Percentiles rank a stretch among this genome's conserved stretches.
These are phyloP conservation scores for Ophiostoma triangulosporum DNA, from an alignment of 2,329 filamentous ascomycete species.

Conservation along the genomic window DNA sequence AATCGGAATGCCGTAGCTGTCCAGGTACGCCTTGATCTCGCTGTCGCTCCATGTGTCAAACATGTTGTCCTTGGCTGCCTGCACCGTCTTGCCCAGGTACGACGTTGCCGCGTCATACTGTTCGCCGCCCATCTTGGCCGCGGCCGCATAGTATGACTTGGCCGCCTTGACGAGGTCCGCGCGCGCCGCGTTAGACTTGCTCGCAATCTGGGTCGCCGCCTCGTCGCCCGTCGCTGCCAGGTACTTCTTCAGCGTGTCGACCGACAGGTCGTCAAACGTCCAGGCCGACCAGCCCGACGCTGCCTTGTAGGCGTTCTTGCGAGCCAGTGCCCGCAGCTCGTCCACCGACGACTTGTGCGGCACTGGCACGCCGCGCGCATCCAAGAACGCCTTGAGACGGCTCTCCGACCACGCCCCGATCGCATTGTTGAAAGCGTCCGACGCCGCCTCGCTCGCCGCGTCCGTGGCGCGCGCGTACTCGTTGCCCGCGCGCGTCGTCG, in stretches of 20 bases:
- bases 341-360: conserved; percentile 59
- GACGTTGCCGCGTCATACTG: conserved; percentile 56
- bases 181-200: conserved; percentile 51
- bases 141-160: conserved; percentile 45
- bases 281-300: conserved; percentile 55
- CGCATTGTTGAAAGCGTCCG: conserved; percentile 53
- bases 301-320: conserved; percentile 58
- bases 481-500: conserved; percentile 63
- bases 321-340: conserved; percentile 61
- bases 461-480: conserved; percentile 65
- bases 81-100: conserved; percentile 53
- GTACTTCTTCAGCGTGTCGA: conserved; percentile 53
- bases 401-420: conserved; percentile 57
- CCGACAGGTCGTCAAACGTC: conserved; percentile 67
- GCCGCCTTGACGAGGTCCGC: conserved; percentile 60
- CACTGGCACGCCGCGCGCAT: conserved; percentile 62
- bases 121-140: conserved; percentile 42
- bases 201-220: conserved; percentile 43
- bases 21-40: conserved; percentile 66
- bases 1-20: conserved; percentile 57
- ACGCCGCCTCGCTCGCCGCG: conserved; percentile 44
- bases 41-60: conserved; percentile 64
- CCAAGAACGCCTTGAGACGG: conserved; percentile 64
- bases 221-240: conserved; percentile 38
- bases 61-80: conserved; percentile 46